Conservation (phyloP, 2,329 filamentous ascomycete species). For the Fusarium palustre region DNA sequence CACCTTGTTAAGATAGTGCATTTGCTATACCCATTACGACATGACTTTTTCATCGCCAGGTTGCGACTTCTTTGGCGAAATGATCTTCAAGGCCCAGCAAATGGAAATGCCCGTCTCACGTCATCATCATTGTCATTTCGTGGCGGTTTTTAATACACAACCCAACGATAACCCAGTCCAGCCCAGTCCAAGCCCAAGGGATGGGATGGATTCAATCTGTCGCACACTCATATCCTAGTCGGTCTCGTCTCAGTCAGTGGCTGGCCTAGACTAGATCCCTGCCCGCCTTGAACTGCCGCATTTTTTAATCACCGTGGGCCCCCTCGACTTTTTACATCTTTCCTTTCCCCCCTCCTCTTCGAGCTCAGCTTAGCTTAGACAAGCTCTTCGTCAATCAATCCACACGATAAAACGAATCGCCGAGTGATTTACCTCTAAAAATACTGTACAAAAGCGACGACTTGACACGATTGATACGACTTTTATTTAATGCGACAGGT, state of each 20-base stretch:
- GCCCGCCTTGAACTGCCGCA: neutral
- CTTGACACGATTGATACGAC: slow-evolving; percentile 11
- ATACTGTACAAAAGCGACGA: slow-evolving; percentile 4
- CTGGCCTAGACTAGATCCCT: neutral
- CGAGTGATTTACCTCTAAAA: neutral
- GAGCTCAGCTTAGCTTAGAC: slow-evolving; percentile 7
- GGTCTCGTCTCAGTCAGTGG: slow-evolving; percentile 7
- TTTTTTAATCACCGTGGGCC: slow-evolving; percentile 12
- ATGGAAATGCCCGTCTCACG: slow-evolving; percentile 40
- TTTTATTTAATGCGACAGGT: neutral
- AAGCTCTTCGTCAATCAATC: slow-evolving; percentile 8
- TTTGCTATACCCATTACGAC: slow-evolving; percentile 14
- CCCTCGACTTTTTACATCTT: slow-evolving; percentile 4
- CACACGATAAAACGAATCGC: neutral
- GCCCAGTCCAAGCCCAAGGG: neutral
- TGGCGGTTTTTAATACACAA: slow-evolving; percentile 27
- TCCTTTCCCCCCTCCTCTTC: neutral
- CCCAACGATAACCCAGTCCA: neutral
- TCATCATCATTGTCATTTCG: slow-evolving; percentile 38
- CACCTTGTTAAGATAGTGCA: neutral
- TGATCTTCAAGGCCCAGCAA: slow-evolving; percentile 25
- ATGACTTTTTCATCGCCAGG: neutral
- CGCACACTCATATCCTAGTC: slow-evolving; percentile 11
- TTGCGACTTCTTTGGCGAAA: slow-evolving; percentile 3
- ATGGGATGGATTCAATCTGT: slow-evolving; percentile 7